These are phyloP conservation scores for Rubroboletus pulcherrimus DNA, from an alignment of 768 basidiomycete genomes.

Conservation along the genomic window DNA sequence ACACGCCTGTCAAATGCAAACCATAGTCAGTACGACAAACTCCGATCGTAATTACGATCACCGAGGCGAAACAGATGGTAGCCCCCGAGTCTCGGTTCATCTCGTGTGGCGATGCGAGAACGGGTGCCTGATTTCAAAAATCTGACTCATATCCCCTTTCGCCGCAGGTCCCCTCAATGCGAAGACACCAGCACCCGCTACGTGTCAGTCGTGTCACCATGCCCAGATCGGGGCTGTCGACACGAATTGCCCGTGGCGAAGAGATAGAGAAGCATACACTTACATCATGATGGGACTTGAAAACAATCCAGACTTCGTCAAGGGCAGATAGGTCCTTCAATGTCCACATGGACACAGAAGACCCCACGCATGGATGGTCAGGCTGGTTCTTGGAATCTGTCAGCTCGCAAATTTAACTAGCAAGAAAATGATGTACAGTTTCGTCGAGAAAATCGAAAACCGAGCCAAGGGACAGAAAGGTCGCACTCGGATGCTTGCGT, in stretches of 20 bases:
- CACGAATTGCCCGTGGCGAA: background rate
- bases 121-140: slow-evolving; percentile 20
- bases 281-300: slow-evolving; percentile 60
- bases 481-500: slow-evolving; percentile 20
- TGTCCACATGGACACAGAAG: slow-evolving; percentile 49
- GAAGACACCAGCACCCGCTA: background rate
- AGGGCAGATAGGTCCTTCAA: slow-evolving; percentile 33
- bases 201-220: background rate
- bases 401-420: slow-evolving; percentile 1
- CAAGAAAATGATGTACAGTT: slow-evolving; percentile 13
- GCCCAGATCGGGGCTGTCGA: background rate
- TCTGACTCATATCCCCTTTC: slow-evolving; percentile 17
- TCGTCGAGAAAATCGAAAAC: slow-evolving; percentile 22
- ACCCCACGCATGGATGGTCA: slow-evolving; percentile 1
- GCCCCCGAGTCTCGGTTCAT: background rate
- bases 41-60: slow-evolving; percentile 14
- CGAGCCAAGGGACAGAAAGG: slow-evolving; percentile 25
- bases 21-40: slow-evolving; percentile 19
- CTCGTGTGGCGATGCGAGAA: background rate
- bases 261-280: slow-evolving; percentile 19
- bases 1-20: slow-evolving; percentile 42
- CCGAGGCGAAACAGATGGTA: slow-evolving; percentile 12
- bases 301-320: slow-evolving; percentile 53
- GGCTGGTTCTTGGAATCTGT: slow-evolving; percentile 9
- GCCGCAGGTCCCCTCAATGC: background rate